These are phyloP conservation scores for Metschnikowia proteae DNA, from an alignment of 805 yeast species.

Conservation along the genomic window DNA sequence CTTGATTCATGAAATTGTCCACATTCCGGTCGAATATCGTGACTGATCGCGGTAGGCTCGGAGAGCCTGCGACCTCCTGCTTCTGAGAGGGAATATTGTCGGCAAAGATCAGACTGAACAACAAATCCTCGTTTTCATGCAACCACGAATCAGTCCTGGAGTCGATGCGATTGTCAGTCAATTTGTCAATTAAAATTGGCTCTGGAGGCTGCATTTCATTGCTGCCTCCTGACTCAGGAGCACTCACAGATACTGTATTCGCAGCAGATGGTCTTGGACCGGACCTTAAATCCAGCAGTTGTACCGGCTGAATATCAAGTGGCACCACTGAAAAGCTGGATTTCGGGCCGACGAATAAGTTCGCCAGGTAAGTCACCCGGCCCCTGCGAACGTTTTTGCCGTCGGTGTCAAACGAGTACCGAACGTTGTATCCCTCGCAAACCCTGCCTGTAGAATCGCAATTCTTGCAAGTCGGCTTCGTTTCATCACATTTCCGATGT, in stretches of 20 bases:
- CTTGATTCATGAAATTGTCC: slow-evolving; percentile 3
- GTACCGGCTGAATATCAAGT: neutral
- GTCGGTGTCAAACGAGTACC: slow-evolving; percentile 46
- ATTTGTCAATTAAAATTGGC: too few relatives aligned
- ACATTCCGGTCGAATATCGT: slow-evolving; percentile 12
- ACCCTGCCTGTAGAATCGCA: slow-evolving; percentile 41
- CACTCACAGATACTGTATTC: too few relatives aligned
- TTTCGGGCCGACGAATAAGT: neutral
- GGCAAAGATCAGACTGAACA: slow-evolving; percentile 11
- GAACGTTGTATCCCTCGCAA: slow-evolving; percentile 50
- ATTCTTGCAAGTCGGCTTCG: slow-evolving; percentile 48
- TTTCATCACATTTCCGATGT: slow-evolving; percentile 55
- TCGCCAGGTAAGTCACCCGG: neutral
- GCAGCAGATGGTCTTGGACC: too few relatives aligned
- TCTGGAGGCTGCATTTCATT: too few relatives aligned
- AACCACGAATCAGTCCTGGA: slow-evolving; percentile 3
- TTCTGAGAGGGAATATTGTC: slow-evolving; percentile 1
- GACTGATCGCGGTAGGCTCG: neutral
- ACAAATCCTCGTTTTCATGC: slow-evolving; percentile 7
- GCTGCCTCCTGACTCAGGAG: too few relatives aligned
- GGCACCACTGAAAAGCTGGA: neutral
- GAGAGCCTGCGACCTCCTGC: neutral
- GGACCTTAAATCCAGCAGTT: too few relatives aligned
- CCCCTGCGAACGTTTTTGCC: neutral
- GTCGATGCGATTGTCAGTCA: too few relatives aligned